A percentile compares a stretch with the other conserved stretches of the same genome.
These are phyloP conservation scores for Tuber indicum DNA, from an alignment of 495 filamentous ascomycete genomes.

Conservation along the genomic window DNA sequence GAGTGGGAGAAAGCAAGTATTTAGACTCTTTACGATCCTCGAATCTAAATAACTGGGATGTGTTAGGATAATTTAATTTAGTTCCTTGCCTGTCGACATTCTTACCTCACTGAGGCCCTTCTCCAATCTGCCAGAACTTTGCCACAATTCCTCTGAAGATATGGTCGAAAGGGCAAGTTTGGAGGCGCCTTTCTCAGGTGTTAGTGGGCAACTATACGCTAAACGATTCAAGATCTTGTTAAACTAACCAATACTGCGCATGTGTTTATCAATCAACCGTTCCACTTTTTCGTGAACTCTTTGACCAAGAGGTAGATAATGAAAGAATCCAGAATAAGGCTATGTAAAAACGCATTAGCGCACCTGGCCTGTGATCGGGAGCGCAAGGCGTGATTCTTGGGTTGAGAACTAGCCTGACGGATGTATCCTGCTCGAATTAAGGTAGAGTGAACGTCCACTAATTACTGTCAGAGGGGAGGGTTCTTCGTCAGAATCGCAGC, in stretches of 20 bases:
- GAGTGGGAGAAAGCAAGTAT: slow-evolving; percentile 81
- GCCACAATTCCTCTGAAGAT: slow-evolving; percentile 79
- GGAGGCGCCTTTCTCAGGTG: slow-evolving; percentile 58
- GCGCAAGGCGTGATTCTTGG: background rate
- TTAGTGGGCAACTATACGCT: background rate
- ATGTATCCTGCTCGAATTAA: slow-evolving; percentile 73
- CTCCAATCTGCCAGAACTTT: slow-evolving; percentile 57
- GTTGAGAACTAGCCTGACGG: slow-evolving; percentile 54
- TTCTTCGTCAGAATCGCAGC: background rate
- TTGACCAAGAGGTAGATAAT: slow-evolving; percentile 82
- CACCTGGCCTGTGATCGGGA: background rate
- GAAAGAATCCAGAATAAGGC: slow-evolving; percentile 85
- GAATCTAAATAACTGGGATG: slow-evolving; percentile 65
- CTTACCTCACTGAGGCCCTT: slow-evolving; percentile 55
- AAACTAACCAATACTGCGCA: slow-evolving; percentile 61
- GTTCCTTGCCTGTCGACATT: background rate
- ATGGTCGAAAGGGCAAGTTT: slow-evolving; percentile 83
- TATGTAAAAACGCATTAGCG: slow-evolving; percentile 39
- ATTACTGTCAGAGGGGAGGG: background rate
- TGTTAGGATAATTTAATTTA: background rate
- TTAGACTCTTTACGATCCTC: slow-evolving; percentile 68
- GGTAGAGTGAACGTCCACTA: slow-evolving; percentile 64
- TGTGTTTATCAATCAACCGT: slow-evolving; percentile 76
- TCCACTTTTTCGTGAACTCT: slow-evolving; percentile 87
- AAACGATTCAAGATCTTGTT: background rate